These are phyloP conservation scores for Euphorbia celastroides DNA, from an alignment of 441 rosid species.

Conservation along the genomic window DNA sequence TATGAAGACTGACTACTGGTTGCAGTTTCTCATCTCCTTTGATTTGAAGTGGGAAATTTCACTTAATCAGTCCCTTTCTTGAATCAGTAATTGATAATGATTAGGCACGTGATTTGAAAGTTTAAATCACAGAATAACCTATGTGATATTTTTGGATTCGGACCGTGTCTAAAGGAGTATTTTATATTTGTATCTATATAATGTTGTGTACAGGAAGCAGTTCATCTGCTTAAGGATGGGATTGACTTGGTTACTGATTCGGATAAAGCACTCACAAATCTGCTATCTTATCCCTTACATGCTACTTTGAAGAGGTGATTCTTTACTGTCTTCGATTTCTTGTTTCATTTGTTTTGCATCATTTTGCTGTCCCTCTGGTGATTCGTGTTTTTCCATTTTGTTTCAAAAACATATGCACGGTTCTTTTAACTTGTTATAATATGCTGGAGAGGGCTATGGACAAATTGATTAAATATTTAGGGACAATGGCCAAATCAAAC, in stretches of 20 bases:
- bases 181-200: neutral
- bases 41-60: neutral
- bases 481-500: too few relatives aligned
- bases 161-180: neutral
- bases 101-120: neutral
- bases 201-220: constrained; percentile 60
- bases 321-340: neutral
- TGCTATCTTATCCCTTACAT: constrained; percentile 79
- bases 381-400: neutral
- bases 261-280: constrained; percentile 62
- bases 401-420: neutral
- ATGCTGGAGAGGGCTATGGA: neutral
- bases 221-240: constrained; percentile 87
- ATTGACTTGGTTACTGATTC: constrained; percentile 89
- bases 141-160: neutral
- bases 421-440: neutral
- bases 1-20: neutral
- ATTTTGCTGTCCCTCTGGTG: neutral
- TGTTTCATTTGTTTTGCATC: constrained; percentile 3
- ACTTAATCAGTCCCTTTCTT: neutral
- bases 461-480: too few relatives aligned
- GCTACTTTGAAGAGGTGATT: constrained; percentile 61
- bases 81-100: neutral
- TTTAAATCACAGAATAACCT: too few relatives aligned
- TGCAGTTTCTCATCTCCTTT: neutral